phyloP scores from a whole-genome alignment of 257 asterid species.

The Cinchona pubescens region DNA sequence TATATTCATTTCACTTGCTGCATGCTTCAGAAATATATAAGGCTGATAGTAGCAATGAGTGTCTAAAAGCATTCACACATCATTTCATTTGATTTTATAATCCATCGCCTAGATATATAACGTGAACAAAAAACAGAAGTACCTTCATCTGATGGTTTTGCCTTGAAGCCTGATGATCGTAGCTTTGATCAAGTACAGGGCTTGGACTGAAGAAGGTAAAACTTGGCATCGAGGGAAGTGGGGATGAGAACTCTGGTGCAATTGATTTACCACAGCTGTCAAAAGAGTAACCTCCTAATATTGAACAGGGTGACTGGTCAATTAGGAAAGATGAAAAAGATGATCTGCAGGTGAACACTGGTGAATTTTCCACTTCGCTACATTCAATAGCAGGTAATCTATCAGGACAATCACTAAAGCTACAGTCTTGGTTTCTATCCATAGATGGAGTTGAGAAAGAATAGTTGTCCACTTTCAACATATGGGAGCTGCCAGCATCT shows the following conservation, averaged over 20 bases:
- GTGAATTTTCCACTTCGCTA: conserved; percentile 35
- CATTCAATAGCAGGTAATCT: conserved; percentile 31
- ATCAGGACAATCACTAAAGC: conserved; percentile 45
- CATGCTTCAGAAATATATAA: background rate
- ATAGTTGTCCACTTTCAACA: conserved; percentile 27
- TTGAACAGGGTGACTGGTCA: conserved; percentile 31
- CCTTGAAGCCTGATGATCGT: conserved; percentile 26
- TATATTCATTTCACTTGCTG: too few species aligned
- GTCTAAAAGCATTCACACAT: background rate
- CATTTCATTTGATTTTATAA: background rate
- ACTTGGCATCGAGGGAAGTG: conserved; percentile 55
- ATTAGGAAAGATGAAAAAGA: conserved; percentile 43
- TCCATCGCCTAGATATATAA: background rate
- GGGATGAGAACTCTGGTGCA: conserved; percentile 44
- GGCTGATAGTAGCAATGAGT: background rate
- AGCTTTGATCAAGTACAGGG: conserved; percentile 25
- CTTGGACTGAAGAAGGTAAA: conserved; percentile 53
- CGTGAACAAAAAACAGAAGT: conserved; percentile 1
- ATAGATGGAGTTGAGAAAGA: conserved; percentile 32
- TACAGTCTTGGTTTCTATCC: conserved; percentile 36
- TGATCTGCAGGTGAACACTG: conserved; percentile 48
- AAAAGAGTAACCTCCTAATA: conserved; percentile 27
- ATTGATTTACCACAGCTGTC: conserved; percentile 21
- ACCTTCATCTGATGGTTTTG: conserved; percentile 40
- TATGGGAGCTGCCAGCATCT: conserved; percentile 16